Conservation (phyloP, 495 filamentous ascomycete genomes). For the Aspergillus bertholletiae region DNA sequence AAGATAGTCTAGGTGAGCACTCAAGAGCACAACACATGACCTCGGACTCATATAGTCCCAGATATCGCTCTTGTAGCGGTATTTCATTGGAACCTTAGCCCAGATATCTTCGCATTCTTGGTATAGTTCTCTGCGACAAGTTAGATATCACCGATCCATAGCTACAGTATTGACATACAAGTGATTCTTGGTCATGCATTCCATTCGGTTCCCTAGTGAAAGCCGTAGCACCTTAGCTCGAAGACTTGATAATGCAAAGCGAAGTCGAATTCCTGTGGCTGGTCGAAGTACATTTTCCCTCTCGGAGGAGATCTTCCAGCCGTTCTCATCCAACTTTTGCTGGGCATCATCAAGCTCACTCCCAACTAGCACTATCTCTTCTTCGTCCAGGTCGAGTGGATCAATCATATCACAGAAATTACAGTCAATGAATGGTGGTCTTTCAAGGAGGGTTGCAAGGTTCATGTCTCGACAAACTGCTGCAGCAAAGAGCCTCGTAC, state of each 20-base stretch:
- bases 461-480: slow-evolving; percentile 1
- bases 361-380: not conserved
- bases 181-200: not conserved
- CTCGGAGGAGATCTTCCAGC: not conserved
- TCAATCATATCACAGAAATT: not conserved
- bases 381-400: slow-evolving; percentile 1
- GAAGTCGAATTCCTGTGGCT: slow-evolving; percentile 1
- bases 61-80: not conserved
- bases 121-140: not conserved
- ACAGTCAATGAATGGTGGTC: slow-evolving; percentile 1
- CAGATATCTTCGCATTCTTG: not conserved
- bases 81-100: not conserved
- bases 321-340: not conserved
- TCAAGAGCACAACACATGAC: not conserved
- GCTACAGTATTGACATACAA: not conserved
- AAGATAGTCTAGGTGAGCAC: not conserved
- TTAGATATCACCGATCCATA: not conserved
- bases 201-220: slow-evolving; percentile 1
- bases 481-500: slow-evolving; percentile 2
- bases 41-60: not conserved
- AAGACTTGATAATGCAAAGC: not conserved
- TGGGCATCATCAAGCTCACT: not conserved
- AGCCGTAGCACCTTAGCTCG: not conserved
- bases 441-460: slow-evolving; percentile 1
- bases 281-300: not conserved